Percentiles rank a stretch among this genome's conserved stretches.
phyloP scores from a whole-genome alignment of 495 filamentous ascomycete species.

The Talaromyces ruber region DNA sequence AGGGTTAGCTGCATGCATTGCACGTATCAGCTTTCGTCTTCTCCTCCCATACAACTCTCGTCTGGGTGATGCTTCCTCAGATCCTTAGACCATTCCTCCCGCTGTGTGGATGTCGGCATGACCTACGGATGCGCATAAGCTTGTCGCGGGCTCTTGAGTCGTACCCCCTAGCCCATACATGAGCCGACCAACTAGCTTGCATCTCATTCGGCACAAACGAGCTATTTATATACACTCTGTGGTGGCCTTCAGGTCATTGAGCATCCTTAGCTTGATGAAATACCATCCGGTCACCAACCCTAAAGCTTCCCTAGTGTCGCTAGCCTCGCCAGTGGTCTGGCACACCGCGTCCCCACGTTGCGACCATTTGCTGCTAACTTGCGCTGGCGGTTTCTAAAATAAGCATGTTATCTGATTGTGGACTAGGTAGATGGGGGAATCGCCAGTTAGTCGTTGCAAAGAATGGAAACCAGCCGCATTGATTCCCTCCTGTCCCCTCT shows the following conservation, averaged over 20 bases:
- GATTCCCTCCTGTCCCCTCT: background rate
- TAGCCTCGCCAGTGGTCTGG: background rate
- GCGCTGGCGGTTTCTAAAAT: background rate
- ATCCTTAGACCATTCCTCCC: too few species aligned
- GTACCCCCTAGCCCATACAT: background rate
- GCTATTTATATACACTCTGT: conserved; percentile 1
- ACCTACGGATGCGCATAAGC: background rate
- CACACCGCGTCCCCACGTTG: background rate
- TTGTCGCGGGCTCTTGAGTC: too few species aligned
- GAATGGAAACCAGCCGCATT: conserved; percentile 17
- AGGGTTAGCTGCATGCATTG: conserved; percentile 2
- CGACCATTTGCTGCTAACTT: background rate
- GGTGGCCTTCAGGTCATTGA: background rate
- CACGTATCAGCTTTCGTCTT: background rate
- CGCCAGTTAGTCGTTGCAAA: conserved; percentile 15
- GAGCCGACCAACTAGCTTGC: background rate
- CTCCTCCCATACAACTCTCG: background rate
- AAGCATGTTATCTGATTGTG: background rate
- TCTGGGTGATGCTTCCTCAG: background rate
- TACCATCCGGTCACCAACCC: background rate
- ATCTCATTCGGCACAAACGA: background rate
- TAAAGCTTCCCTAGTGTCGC: background rate
- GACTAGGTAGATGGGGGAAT: background rate
- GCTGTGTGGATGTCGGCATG: background rate
- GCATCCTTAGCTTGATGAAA: background rate